Percentiles rank a stretch among this genome's conserved stretches.
phyloP scores from a whole-genome alignment of 2,329 filamentous ascomycete genomes.

The Colletotrichum costaricense region DNA sequence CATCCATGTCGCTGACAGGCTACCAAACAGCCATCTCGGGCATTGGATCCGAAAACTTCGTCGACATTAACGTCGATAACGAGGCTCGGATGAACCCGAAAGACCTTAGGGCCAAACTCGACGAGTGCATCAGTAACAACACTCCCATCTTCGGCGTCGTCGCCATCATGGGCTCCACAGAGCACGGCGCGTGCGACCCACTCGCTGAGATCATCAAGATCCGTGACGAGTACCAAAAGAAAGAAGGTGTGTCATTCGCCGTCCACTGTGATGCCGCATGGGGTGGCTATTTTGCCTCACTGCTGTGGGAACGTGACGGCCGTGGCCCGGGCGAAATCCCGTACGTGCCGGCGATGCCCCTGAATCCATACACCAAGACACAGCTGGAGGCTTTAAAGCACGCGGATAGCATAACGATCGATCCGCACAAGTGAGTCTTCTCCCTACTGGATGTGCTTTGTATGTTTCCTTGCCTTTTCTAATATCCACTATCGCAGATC shows the following conservation, averaged over 20 bases:
- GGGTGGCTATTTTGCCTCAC: slow-evolving; percentile 61
- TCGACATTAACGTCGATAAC: neutral
- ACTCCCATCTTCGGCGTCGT: slow-evolving; percentile 30
- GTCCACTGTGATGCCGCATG: slow-evolving; percentile 61
- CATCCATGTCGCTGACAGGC: neutral
- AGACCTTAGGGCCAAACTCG: neutral
- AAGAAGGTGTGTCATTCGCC: slow-evolving; percentile 55
- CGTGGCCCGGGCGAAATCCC: slow-evolving; percentile 47
- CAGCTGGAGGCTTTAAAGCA: slow-evolving; percentile 51
- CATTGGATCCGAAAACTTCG: neutral
- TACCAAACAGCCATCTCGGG: neutral
- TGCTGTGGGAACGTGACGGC: slow-evolving; percentile 51
- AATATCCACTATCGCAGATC: slow-evolving; percentile 27
- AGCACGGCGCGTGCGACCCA: slow-evolving; percentile 55
- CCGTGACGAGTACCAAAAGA: slow-evolving; percentile 51
- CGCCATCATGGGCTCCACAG: neutral
- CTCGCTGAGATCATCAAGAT: slow-evolving; percentile 50
- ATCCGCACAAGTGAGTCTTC: slow-evolving; percentile 53
- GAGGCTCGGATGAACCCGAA: neutral
- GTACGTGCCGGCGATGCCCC: neutral
- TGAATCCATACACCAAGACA: neutral
- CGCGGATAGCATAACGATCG: slow-evolving; percentile 58
- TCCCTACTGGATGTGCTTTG: neutral
- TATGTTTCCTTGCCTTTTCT: neutral
- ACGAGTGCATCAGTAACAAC: neutral